Base-by-base conservation (phyloP, 164 flowering plant genomes). In the Piper longum region DNA sequence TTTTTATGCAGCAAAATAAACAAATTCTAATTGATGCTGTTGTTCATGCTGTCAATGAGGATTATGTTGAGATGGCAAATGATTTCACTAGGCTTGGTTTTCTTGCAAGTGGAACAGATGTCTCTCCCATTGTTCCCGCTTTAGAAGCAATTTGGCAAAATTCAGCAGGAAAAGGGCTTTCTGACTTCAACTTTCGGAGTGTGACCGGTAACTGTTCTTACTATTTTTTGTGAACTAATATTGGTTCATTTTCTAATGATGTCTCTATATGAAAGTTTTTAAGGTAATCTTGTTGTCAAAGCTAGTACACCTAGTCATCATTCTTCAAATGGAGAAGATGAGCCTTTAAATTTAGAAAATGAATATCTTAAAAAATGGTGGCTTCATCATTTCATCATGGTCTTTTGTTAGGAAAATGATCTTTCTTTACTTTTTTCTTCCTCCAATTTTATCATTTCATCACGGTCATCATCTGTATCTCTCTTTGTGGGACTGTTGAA, bases 21-120 rank as follows among this genome's bases (percentile, higher is more conserved):
- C 95, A 93, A 79, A 88, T 93, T 65, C 71, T 93, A 78, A 93
- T 93, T 58, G 98, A 93, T 81, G 98, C 98, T 75, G 97, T 93
- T 70, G 98, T 93, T 67, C 98, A 93, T 81, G 98, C 98, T 75
- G 98, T 93, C 36, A 93, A 93, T 74, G 98, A 93, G 76, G 98
- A 93, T 70, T 93, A 93, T 76, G 79, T 51, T 71, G 98, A 93
- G 81, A 93, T 93, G 98, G 98, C 98, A 63, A 89, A 89, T 78
- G 98, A 93, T 76, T 89, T 93, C 79, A 93, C 98, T 61, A 83
- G 97, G 81, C 97, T 93, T 70, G 97, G 98, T 61, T 93, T 93
- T 71, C 82, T 93, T 66, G 90, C 97, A 40, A 88, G 82, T 68
- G 98, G 95, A 65, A 93, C 96, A 61, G 96, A 93, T 74, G 98